Conservation (phyloP, 2,329 filamentous ascomycete species). For the Phaeosphaeriaceae sp. region DNA sequence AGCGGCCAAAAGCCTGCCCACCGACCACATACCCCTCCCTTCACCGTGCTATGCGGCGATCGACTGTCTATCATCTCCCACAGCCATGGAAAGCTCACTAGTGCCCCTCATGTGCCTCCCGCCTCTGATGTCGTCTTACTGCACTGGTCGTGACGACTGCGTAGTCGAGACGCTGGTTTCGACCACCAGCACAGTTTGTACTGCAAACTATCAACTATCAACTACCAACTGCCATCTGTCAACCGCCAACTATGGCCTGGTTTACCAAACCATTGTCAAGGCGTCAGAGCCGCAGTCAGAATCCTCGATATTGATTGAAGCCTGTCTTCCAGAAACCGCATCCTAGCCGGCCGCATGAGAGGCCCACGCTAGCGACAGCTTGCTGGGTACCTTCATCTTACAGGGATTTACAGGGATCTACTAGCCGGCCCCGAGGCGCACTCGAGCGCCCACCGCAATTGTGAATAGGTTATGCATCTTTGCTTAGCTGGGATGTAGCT, state of each 20-base stretch:
- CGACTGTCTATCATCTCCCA: constrained; percentile 33
- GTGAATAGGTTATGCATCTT: constrained; percentile 44
- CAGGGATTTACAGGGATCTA: constrained; percentile 40
- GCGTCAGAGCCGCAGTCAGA: constrained; percentile 6
- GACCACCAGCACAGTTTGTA: too few species aligned
- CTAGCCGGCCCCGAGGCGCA: constrained; percentile 43
- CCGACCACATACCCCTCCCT: constrained; percentile 20
- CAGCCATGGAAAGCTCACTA: constrained; percentile 27
- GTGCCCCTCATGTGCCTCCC: constrained; percentile 28
- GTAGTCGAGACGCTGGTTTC: not conserved
- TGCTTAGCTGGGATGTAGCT: constrained; percentile 32
- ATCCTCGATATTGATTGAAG: constrained; percentile 22
- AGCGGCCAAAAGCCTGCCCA: constrained; percentile 14
- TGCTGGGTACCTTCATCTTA: constrained; percentile 32
- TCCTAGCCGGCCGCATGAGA: constrained; percentile 32
- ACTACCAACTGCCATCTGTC: too few species aligned
- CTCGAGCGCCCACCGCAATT: constrained; percentile 42
- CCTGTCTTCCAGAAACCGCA: constrained; percentile 29
- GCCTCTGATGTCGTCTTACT: constrained; percentile 39
- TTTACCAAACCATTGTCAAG: not conserved
- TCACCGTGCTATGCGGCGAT: constrained; percentile 27
- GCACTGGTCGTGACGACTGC: constrained; percentile 8
- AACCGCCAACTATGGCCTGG: too few species aligned
- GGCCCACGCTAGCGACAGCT: constrained; percentile 34
- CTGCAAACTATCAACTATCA: too few species aligned